These are phyloP conservation scores for Malus sieversii DNA, from an alignment of 306 rosid genomes.

Conservation along the genomic window DNA sequence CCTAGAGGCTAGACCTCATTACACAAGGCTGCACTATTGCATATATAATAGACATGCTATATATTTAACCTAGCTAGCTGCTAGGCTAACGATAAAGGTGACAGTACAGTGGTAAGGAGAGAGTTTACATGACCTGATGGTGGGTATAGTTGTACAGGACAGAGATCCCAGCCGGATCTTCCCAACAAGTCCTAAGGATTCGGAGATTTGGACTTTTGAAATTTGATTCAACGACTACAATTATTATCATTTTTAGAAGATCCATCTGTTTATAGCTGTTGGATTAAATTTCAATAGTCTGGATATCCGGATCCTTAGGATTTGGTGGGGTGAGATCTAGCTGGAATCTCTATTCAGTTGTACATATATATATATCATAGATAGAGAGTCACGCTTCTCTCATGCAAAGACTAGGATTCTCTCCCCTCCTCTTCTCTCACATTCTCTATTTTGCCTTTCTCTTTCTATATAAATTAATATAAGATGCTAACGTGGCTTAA, in stretches of 20 bases:
- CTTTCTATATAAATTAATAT: too few species aligned
- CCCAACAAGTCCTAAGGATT: too few species aligned
- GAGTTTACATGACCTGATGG: neutral
- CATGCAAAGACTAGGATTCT: conserved; percentile 6
- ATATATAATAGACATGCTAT: too few species aligned
- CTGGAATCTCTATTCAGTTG: too few species aligned
- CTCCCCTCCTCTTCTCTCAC: too few species aligned
- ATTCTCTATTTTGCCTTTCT: too few species aligned
- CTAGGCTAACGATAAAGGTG: neutral
- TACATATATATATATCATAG: neutral
- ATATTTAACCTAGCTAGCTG: neutral
- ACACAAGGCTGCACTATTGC: neutral
- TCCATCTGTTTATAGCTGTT: rapidly evolving
- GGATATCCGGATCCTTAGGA: rapidly evolving
- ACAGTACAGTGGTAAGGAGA: neutral
- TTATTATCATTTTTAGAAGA: too few species aligned
- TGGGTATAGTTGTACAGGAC: neutral
- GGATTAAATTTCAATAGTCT: too few species aligned
- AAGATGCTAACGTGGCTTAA: too few species aligned
- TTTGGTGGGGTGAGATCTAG: too few species aligned
- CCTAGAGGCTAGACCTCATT: neutral
- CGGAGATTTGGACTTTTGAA: rapidly evolving
- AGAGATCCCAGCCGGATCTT: too few species aligned
- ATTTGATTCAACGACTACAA: too few species aligned
- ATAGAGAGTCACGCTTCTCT: conserved; percentile 19